Evolutionary conservation across 352 stramenopile species (phyloP), one percentile per base, ranked within the genome.

Genomic region (Phytophthora capsici): DNA sequence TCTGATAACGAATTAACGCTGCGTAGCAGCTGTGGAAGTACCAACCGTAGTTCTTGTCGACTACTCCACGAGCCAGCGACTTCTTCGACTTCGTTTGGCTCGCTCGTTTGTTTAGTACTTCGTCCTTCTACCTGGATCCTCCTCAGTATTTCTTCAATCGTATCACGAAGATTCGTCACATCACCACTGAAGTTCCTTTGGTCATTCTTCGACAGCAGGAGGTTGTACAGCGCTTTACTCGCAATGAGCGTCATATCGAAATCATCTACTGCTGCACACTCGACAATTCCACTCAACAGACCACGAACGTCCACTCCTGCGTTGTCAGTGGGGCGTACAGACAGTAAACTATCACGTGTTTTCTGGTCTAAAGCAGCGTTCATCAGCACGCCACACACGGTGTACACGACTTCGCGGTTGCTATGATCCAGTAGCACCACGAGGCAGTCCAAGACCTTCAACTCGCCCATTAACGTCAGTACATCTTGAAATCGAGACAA

Each of bases 171-270:
- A 2, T 32, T 62, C 5, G 20, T 51, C 9, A 57, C 44, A 19
- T 71, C 56, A 6, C 17, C 22, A 16, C 16, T 53, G 40, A 66
- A 54, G 16, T 52, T 32, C 0, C 38, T 17, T 16, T 10, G 10
- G 10, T 36, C 22, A 9, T 71, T 55, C 30, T 66, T 77, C 5
- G 56, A 44, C 4, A 91, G 37, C 19, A 93, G 57, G n/a, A 97
- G 48, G 50, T 97, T 96, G 70, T 88, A 94, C 2, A 97, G 73
- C 19, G 82, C 80, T 64, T 97, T 95, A 53, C 80, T 86, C 1
- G 82, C 77, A n/a, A 96, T 84, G 4, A 83, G 78, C 36, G 80
- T 82, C 80, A 96, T 88, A 7, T 86, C 76, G 6, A 88, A 41
- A 47, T 96, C 87, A 25, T 91, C 75, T 0, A 76, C 55, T 0